A percentile compares a stretch with the other conserved stretches of the same genome.
Conservation (phyloP, 805 yeast genomes). For the Metschnikowia baotianmanensis region DNA sequence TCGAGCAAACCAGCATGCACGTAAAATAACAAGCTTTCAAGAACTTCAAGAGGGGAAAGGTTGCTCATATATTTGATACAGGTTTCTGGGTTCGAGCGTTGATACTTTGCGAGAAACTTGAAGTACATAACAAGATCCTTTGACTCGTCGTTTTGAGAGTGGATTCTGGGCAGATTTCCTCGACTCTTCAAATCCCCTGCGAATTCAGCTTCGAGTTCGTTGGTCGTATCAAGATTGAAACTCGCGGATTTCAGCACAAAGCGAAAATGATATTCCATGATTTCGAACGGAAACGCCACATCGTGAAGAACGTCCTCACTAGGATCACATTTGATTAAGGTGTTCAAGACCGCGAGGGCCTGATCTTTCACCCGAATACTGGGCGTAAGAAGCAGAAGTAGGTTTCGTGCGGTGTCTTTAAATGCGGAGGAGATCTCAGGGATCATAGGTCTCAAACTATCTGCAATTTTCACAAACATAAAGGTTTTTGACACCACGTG, state of each 20-base stretch:
- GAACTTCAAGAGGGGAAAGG: not conserved
- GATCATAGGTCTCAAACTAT: not conserved
- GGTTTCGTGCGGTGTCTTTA: constrained; percentile 7
- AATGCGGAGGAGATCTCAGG: not conserved
- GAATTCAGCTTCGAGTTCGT: constrained; percentile 11
- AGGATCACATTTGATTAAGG: constrained; percentile 2
- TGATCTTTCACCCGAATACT: constrained; percentile 9
- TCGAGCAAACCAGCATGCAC: not conserved
- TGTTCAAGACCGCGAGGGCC: constrained; percentile 3
- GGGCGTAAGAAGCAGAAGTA: constrained; percentile 11
- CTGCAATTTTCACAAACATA: not conserved
- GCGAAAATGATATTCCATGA: constrained; percentile 13
- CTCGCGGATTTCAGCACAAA: not conserved
- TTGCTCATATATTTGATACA: constrained; percentile 1
- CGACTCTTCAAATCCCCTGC: not conserved
- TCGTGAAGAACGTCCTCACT: constrained; percentile 3
- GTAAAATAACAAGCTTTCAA: constrained; percentile 3
- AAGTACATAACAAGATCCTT: constrained; percentile 5
- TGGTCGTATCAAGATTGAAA: not conserved
- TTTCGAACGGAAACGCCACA: constrained; percentile 15
- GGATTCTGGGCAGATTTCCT: not conserved
- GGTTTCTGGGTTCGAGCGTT: constrained; percentile 1
- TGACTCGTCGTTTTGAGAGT: not conserved
- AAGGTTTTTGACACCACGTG: constrained; percentile 2
- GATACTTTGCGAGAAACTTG: constrained; percentile 10